Conservation (phyloP, 148 eudicot species). For the Gaultheria prostrata region DNA sequence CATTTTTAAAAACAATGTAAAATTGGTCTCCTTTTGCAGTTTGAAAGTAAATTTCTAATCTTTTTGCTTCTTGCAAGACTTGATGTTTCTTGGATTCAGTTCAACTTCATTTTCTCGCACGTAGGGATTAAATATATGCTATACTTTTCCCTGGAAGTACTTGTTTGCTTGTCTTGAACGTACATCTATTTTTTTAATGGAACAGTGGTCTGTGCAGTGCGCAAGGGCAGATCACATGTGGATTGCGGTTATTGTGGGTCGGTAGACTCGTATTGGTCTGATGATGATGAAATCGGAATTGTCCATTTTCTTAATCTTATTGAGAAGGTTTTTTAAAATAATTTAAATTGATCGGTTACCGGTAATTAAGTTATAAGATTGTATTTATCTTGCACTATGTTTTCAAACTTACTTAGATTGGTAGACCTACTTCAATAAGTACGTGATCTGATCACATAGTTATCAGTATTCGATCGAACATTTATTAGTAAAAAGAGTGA, state of each 20-base stretch:
- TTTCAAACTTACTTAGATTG: not conserved
- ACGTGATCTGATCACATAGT: not conserved
- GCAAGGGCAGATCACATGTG: not conserved
- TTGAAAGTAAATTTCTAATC: not conserved
- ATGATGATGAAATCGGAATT: too few relatives aligned
- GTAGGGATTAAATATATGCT: not conserved
- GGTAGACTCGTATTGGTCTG: not conserved
- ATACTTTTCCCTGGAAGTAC: not conserved
- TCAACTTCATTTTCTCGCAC: not conserved
- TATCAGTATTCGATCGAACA: not conserved
- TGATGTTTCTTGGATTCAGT: not conserved
- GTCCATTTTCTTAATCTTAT: not conserved
- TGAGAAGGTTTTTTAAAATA: fast-evolving
- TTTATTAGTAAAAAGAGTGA: too few relatives aligned
- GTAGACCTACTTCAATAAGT: not conserved
- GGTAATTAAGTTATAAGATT: not conserved
- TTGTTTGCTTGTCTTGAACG: not conserved
- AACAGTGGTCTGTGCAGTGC: not conserved
- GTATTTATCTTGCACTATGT: not conserved
- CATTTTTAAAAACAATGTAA: not conserved
- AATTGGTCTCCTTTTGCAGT: not conserved
- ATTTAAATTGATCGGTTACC: not conserved
- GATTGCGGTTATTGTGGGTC: not conserved
- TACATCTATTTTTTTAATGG: not conserved
- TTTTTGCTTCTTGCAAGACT: not conserved